Conservation (phyloP, 495 filamentous ascomycete genomes). For the Aspergillus panamensis region DNA sequence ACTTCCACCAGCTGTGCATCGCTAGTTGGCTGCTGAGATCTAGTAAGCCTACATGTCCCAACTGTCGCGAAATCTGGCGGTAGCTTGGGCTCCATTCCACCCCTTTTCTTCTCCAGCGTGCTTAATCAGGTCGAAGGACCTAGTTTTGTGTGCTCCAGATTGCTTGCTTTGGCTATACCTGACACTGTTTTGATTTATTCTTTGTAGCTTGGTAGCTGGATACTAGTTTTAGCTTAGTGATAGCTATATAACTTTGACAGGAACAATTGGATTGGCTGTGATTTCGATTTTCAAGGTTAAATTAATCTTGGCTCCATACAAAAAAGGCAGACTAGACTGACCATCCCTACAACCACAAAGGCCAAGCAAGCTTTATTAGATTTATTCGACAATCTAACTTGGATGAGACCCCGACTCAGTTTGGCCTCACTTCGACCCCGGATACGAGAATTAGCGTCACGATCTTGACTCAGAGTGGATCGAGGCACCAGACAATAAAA, state of each 20-base stretch:
- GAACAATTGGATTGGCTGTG: too few relatives aligned
- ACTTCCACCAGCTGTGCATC: constrained; percentile 1
- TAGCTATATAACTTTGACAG: too few relatives aligned
- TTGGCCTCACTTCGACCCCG: neutral
- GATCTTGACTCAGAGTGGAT: neutral
- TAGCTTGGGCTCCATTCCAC: neutral
- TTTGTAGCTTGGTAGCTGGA: too few relatives aligned
- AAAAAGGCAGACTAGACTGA: neutral
- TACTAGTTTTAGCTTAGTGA: too few relatives aligned
- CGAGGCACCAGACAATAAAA: neutral
- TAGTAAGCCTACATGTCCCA: neutral
- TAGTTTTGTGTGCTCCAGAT: too few relatives aligned
- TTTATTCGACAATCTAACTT: neutral
- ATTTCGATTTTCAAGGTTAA: too few relatives aligned
- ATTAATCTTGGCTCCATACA: neutral
- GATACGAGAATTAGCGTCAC: neutral
- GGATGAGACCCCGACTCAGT: neutral
- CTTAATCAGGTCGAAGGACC: neutral
- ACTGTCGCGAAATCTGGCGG: neutral
- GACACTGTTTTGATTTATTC: too few relatives aligned
- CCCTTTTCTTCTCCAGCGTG: neutral
- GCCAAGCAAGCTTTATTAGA: neutral
- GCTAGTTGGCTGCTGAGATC: neutral
- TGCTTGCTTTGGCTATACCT: too few relatives aligned
- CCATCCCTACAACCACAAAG: neutral